Evolutionary conservation across 108 stramenopile species (phyloP).

Genomic region (Nannochloropsis granulata): DNA sequence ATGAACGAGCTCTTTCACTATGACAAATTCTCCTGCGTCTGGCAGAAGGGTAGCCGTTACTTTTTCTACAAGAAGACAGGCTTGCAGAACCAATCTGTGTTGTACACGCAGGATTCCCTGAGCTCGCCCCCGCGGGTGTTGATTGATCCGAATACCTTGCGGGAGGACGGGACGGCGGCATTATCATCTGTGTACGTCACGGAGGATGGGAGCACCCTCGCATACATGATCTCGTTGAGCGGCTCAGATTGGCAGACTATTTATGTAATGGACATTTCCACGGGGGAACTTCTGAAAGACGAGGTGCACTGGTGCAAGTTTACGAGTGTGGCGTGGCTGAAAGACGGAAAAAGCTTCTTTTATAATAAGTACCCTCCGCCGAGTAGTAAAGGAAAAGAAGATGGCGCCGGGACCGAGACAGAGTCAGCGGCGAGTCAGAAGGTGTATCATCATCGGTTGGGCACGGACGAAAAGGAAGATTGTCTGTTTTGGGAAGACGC

Average conservation of each 20-base stretch:
- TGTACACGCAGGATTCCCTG: conserved; percentile 23
- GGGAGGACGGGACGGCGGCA: conserved; percentile 16
- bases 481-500: conserved; percentile 10
- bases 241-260: conserved; percentile 26
- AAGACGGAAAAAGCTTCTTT: neutral
- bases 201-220: conserved; percentile 23
- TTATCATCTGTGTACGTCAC: neutral
- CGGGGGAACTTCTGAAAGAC: conserved; percentile 7
- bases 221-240: conserved; percentile 20
- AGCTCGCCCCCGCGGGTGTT: conserved; percentile 1
- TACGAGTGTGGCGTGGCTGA: neutral
- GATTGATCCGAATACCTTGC: conserved; percentile 22
- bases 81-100: conserved; percentile 23
- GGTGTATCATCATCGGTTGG: conserved; percentile 8
- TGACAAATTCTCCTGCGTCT: conserved; percentile 21
- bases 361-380: conserved; percentile 3
- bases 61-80: conserved; percentile 28
- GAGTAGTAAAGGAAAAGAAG: neutral
- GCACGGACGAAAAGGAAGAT: neutral
- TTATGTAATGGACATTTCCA: conserved; percentile 11
- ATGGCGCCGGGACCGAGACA: conserved; percentile 18
- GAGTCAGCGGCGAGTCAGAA: conserved; percentile 1
- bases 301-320: conserved; percentile 15
- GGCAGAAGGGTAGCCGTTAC: conserved; percentile 17
- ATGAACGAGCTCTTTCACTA: conserved; percentile 22